Percentiles rank a stretch among this genome's conserved stretches.
phyloP scores from a whole-genome alignment of 805 yeast species.

The Candida tammaniensis region DNA sequence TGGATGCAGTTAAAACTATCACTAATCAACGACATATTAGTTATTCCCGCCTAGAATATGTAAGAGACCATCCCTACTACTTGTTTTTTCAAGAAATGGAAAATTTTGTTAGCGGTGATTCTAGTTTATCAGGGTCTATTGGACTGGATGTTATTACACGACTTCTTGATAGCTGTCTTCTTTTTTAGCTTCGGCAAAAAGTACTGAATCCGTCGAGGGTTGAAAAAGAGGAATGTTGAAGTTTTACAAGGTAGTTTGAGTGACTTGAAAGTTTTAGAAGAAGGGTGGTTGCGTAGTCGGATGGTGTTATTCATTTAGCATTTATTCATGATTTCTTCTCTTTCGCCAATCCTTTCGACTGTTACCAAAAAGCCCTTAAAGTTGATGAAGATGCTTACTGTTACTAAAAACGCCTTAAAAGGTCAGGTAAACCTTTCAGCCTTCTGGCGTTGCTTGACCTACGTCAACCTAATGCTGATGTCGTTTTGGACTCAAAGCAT shows the following conservation, averaged over 20 bases:
- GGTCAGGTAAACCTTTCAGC: constrained; percentile 28
- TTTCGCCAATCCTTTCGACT: constrained; percentile 18
- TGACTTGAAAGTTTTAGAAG: constrained; percentile 22
- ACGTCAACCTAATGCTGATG: constrained; percentile 1
- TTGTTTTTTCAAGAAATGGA: too few relatives aligned
- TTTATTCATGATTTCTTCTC: constrained; percentile 28
- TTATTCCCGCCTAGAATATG: too few relatives aligned
- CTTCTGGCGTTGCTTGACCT: constrained; percentile 14
- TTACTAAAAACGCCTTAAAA: constrained; percentile 22
- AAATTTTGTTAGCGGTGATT: too few relatives aligned
- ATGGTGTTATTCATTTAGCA: constrained; percentile 36
- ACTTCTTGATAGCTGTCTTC: too few relatives aligned
- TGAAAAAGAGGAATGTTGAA: constrained; percentile 16
- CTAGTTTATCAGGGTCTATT: too few relatives aligned
- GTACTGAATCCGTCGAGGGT: too few relatives aligned
- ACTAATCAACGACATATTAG: too few relatives aligned
- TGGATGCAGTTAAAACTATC: too few relatives aligned
- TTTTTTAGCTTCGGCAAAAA: too few relatives aligned
- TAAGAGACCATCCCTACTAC: too few relatives aligned
- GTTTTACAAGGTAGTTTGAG: constrained; percentile 26
- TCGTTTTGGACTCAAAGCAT: constrained; percentile 9
- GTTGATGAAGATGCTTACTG: constrained; percentile 23
- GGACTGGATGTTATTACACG: too few relatives aligned
- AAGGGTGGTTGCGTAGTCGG: constrained; percentile 26
- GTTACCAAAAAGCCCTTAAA: constrained; percentile 11